These are phyloP conservation scores for Salix suchowensis DNA, from an alignment of 345 rosid genomes.

Conservation along the genomic window DNA sequence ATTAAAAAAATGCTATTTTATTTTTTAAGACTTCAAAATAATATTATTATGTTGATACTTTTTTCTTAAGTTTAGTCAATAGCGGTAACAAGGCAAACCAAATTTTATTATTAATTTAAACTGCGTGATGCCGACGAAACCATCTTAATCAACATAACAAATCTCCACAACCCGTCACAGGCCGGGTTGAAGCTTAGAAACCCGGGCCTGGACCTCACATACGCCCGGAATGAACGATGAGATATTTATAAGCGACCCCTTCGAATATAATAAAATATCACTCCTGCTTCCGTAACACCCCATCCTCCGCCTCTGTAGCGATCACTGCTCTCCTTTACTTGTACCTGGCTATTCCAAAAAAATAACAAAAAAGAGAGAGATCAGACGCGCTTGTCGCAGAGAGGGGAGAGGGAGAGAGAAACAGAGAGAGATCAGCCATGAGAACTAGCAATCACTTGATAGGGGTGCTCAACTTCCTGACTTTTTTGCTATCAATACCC, in stretches of 20 bases:
- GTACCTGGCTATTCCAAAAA: neutral
- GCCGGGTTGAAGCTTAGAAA: too few species aligned
- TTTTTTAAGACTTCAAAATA: too few species aligned
- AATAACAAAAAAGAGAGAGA: neutral
- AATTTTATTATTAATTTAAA: too few species aligned
- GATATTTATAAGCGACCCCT: too few species aligned
- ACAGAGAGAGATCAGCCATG: constrained; percentile 27
- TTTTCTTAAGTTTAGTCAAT: too few species aligned
- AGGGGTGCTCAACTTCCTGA: constrained; percentile 76
- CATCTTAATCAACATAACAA: too few species aligned
- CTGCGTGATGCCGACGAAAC: too few species aligned
- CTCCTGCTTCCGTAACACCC: neutral
- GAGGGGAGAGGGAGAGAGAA: neutral
- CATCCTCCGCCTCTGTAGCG: neutral
- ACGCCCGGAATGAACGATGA: neutral
- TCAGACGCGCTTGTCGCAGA: neutral
- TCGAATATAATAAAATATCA: neutral
- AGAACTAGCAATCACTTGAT: constrained; percentile 73
- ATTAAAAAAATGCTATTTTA: too few species aligned
- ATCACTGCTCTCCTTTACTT: neutral
- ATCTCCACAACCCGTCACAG: too few species aligned
- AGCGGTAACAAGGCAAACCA: too few species aligned
- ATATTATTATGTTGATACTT: too few species aligned
- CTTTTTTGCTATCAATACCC: constrained; percentile 77
- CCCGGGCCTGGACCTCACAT: too few species aligned